Conservation (phyloP, 306 rosid species). For the Malus fusca region DNA sequence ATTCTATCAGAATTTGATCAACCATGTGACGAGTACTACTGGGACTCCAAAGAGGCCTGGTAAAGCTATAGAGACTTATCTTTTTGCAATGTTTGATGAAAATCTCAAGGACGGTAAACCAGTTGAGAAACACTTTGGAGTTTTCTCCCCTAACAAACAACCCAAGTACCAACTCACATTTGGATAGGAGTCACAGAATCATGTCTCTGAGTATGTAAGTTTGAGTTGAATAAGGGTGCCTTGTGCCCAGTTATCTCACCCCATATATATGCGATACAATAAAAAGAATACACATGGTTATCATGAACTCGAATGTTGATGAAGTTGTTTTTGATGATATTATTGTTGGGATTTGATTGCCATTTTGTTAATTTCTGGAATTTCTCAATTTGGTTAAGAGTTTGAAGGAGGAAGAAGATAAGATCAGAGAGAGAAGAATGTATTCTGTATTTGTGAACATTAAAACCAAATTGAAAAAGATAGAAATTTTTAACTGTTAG, state of each 20-base stretch:
- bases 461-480: too few relatives aligned
- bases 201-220: not conserved
- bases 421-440: too few relatives aligned
- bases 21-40: slow-evolving; percentile 6
- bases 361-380: too few relatives aligned
- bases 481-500: too few relatives aligned
- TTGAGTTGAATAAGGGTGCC: not conserved
- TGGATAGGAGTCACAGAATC: not conserved
- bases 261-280: not conserved
- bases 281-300: not conserved
- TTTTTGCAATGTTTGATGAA: slow-evolving; percentile 30
- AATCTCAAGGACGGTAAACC: slow-evolving; percentile 3
- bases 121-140: slow-evolving; percentile 25
- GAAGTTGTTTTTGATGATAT: not conserved
- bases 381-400: too few relatives aligned
- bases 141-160: slow-evolving; percentile 20
- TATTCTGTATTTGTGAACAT: too few relatives aligned
- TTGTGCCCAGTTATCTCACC: not conserved
- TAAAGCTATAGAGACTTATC: slow-evolving; percentile 18
- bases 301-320: not conserved
- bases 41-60: slow-evolving; percentile 45
- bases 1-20: slow-evolving; percentile 43
- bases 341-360: not conserved
- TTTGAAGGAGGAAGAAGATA: too few relatives aligned
- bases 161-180: slow-evolving; percentile 16